Evolutionary conservation across 2,329 filamentous ascomycete species (phyloP), one percentile per base, ranked within the genome.

Genomic region (Pyrenophora seminiperda): DNA sequence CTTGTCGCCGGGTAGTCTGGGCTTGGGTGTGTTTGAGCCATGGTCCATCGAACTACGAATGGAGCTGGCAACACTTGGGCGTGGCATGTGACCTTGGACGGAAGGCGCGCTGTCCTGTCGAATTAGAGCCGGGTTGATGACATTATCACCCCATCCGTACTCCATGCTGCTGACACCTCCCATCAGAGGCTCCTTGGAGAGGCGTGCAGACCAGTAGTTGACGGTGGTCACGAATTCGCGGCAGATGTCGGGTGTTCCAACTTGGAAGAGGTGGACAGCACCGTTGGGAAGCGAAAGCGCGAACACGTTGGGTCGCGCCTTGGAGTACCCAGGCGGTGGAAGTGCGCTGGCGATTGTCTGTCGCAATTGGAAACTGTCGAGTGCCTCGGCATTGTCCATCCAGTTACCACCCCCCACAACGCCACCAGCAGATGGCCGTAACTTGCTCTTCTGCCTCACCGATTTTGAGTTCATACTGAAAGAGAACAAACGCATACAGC

Each of bases 241-340:
- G 62, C 92, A 89, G 64, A 97, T 96, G 63, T 99, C 94, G 0
- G 90, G 85, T 1, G 94, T 99, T 47, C 94, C 94, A 40, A 94
- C 94, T 67, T 97, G 92, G 81, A 99, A 99, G n/a, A 99, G 81
- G 71, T 99, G 94, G 0, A 99, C 92, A 0, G 93, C 93, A 10
- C 94, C 94, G 1, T 87, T 95, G 0, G 94, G 93, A 37, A 99
- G 78, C 56, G 90, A 96, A 42, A 99, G 77, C 2, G 94, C 93
- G 89, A 92, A 99, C 1, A 99, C 94, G 70, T 97, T 86, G 4
- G 92, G 92, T 9, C 94, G 83, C 20, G 86, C 83, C 66, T 95
- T 91, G 27, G 91, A 97, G 74, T 97, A 97, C 9, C 94, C 94
- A 0, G 94, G 93, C 1, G 91, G 83, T 7, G 94, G 94, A 11